Evolutionary conservation across 371 early-diverging fungal genomes (phyloP).

Genomic region (Globomyces sp.): DNA sequence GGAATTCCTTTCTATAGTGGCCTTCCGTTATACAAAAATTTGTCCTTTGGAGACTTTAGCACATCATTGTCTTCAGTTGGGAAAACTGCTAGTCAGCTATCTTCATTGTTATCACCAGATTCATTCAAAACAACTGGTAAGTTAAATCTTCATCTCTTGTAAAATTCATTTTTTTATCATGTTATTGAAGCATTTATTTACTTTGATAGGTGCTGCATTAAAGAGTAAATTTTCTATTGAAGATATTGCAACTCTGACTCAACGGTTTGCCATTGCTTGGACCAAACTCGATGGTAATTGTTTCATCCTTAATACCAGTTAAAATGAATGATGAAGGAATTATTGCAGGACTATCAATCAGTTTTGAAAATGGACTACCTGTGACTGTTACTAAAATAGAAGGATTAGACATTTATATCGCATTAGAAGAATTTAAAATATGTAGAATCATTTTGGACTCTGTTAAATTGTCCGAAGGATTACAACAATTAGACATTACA

Average conservation of each 20-base stretch:
- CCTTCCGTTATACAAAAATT: not conserved
- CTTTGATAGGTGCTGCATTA: constrained; percentile 9
- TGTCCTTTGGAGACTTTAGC: constrained; percentile 8
- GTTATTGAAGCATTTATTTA: not conserved
- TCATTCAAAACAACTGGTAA: constrained; percentile 10
- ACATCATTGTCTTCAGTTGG: constrained; percentile 7
- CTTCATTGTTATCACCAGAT: not conserved
- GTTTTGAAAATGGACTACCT: constrained; percentile 15
- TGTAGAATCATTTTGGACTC: not conserved
- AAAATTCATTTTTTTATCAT: too few species aligned
- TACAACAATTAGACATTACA: not conserved
- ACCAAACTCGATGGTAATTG: not conserved
- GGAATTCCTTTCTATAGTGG: constrained; percentile 10
- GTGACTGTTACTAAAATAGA: constrained; percentile 6
- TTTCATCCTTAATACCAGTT: not conserved
- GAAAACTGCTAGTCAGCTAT: not conserved
- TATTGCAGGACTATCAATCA: not conserved
- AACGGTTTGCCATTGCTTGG: constrained; percentile 9
- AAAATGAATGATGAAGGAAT: constrained; percentile 12
- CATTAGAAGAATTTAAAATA: not conserved
- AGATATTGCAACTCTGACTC: constrained; percentile 5
- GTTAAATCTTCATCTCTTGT: too few species aligned
- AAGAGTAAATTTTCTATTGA: not conserved
- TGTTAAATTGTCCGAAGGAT: not conserved
- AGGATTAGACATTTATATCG: constrained; percentile 7